Evolutionary conservation across 179 eudicot species (phyloP), one percentile per base, ranked within the genome.

Genomic region (Beta corolliflora): DNA sequence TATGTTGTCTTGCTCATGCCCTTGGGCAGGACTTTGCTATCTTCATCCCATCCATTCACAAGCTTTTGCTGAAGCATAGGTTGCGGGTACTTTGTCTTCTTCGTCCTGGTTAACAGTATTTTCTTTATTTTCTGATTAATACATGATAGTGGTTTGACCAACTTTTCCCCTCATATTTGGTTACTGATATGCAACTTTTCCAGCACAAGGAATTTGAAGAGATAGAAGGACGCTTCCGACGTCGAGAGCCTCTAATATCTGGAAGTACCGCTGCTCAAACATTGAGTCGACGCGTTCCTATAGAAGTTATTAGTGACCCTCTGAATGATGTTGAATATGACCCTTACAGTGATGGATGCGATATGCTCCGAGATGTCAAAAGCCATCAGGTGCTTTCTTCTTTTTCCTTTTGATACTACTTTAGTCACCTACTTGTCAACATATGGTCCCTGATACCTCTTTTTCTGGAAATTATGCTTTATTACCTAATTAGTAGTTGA

Each of bases 141-240:
- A 73, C 13, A 54, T 25, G 23, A 25, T 65, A 21, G 77, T 60
- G 16, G 18, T 50, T 72, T 71, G 55, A 46, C 45, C 41, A 36
- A 36, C 21, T 18, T 52, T 55, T 77, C 77, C 31, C 29, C 25
- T 50, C 41, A 41, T 60, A 18, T 45, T 53, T 36, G 55, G 74
- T 75, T 45, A 14, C 66, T 66, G 53, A 61, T 54, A 75, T 56
- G 52, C 75, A 60, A 44, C 52, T 5, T 83, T 83, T 81, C 29
- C 90, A 97, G 99, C 99, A 97, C 88, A 92, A 89, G 87, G 98
- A 97, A 77, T 97, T 97, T 81, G 98, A 97, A 82, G 99, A 94
- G 86, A 89, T 97, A 82, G 93, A 93, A 87, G 95, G 89, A 66
- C 97, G 93, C 76, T 88, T 90, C 71, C 84, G 88, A 81, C 92